These are phyloP conservation scores for Xylaria intraflava DNA, from an alignment of 495 filamentous ascomycete species.

Conservation along the genomic window DNA sequence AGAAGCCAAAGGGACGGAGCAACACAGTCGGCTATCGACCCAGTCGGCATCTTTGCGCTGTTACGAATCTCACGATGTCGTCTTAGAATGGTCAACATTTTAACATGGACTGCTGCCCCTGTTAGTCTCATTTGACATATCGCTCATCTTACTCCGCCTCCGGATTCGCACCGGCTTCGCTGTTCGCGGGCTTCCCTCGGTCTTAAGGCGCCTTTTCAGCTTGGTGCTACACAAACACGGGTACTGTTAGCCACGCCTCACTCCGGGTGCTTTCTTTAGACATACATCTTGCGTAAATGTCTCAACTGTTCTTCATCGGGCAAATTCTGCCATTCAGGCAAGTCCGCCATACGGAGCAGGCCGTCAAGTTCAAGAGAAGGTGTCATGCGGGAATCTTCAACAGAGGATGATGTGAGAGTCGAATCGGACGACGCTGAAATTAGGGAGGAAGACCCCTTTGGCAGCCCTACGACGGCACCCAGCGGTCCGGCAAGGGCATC, in stretches of 20 bases:
- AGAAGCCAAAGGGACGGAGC: too few species aligned
- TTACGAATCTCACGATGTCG: not conserved
- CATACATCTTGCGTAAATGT: constrained; percentile 5
- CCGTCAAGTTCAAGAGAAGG: not conserved
- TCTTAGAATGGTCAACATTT: not conserved
- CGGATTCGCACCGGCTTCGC: constrained; percentile 3
- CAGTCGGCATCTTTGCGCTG: not conserved
- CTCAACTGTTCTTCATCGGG: not conserved
- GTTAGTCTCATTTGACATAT: not conserved
- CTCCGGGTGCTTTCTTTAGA: not conserved
- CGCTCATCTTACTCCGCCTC: constrained; percentile 1
- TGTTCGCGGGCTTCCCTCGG: not conserved
- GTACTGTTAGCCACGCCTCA: not conserved
- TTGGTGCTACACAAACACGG: not conserved
- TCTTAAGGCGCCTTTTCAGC: not conserved
- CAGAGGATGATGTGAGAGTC: not conserved
- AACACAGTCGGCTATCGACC: too few species aligned
- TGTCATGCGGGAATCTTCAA: not conserved
- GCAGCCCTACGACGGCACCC: not conserved
- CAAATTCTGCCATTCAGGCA: not conserved
- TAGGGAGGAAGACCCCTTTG: not conserved
- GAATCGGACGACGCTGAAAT: not conserved
- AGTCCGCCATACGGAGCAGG: not conserved
- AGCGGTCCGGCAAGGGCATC: not conserved
- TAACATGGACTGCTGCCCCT: not conserved